A percentile compares a stretch with the other conserved stretches of the same genome.
Conservation (phyloP, 805 yeast genomes). For the Candida tammaniensis region DNA sequence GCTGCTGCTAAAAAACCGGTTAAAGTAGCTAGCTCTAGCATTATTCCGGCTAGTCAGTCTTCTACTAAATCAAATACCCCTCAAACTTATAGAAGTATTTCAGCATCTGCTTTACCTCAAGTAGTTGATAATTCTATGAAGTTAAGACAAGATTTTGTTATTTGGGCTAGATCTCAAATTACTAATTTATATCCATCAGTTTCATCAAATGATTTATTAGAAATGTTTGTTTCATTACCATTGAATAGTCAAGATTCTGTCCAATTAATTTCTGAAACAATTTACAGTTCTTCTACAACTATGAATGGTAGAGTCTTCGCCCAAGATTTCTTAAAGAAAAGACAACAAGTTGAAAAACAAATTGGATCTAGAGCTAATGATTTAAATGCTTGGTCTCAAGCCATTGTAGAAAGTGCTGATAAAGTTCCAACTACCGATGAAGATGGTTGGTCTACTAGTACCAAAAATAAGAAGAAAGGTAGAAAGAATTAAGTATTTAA, state of each 20-base stretch:
- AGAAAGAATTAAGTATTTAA: constrained; percentile 24
- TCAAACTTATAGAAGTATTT: constrained; percentile 34
- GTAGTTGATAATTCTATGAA: constrained; percentile 20
- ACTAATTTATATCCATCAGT: constrained; percentile 70
- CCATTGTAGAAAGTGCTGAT: constrained; percentile 47
- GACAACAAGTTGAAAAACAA: constrained; percentile 66
- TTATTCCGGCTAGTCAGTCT: constrained; percentile 8
- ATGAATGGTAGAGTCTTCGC: constrained; percentile 97
- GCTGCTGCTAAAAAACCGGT: constrained; percentile 11
- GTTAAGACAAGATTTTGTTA: constrained; percentile 55
- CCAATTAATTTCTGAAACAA: constrained; percentile 88
- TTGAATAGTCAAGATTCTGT: constrained; percentile 61
- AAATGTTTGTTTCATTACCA: constrained; percentile 79
- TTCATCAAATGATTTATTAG: constrained; percentile 72
- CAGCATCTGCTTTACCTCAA: constrained; percentile 23
- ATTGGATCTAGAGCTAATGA: constrained; percentile 29
- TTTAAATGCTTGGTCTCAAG: constrained; percentile 69
- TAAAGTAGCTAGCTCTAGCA: constrained; percentile 9
- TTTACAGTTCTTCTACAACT: constrained; percentile 81
- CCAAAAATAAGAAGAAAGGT: constrained; percentile 38
- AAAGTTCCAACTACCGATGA: constrained; percentile 38
- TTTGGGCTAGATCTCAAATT: constrained; percentile 71
- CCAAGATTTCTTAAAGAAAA: constrained; percentile 77
- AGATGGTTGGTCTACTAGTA: constrained; percentile 46
- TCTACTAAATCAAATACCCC: constrained; percentile 29